A percentile compares a stretch with the other conserved stretches of the same genome.
These are phyloP conservation scores for Singerocomus inundabilis DNA, from an alignment of 1,284 basidiomycete species.

Conservation along the genomic window DNA sequence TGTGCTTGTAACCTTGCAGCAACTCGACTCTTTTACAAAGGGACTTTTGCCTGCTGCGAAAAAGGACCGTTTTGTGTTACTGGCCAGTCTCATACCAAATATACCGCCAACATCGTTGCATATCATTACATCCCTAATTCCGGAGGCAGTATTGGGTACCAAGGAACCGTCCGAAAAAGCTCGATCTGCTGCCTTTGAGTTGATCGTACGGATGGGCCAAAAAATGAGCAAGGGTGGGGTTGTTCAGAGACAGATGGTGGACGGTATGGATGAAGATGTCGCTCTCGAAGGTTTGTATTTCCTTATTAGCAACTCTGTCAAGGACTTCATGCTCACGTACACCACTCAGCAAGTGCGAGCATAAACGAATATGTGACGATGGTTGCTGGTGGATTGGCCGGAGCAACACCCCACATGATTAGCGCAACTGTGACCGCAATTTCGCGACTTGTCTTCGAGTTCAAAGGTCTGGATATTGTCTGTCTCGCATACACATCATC, in stretches of 20 bases:
- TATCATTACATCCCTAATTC: constrained; percentile 85
- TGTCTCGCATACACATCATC: background rate
- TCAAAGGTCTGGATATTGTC: constrained; percentile 64
- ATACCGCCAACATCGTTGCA: constrained; percentile 78
- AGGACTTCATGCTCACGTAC: constrained; percentile 6
- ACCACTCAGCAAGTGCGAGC: constrained; percentile 64
- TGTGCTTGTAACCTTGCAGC: constrained; percentile 49
- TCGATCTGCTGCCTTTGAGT: constrained; percentile 85
- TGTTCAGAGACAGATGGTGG: constrained; percentile 75
- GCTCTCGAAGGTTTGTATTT: constrained; percentile 52
- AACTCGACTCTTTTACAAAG: constrained; percentile 62
- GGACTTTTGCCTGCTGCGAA: constrained; percentile 84
- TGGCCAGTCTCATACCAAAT: constrained; percentile 69
- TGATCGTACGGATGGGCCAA: constrained; percentile 88
- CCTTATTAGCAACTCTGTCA: background rate
- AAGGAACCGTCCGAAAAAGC: constrained; percentile 97
- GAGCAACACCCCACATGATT: constrained; percentile 96
- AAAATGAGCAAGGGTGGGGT: constrained; percentile 91
- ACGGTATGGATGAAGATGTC: constrained; percentile 77
- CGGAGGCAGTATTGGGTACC: constrained; percentile 95
- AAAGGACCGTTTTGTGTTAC: constrained; percentile 85
- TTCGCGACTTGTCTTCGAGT: constrained; percentile 94
- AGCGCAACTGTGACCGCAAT: constrained; percentile 95
- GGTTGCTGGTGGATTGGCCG: constrained; percentile 94
- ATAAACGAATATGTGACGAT: constrained; percentile 96